Evolutionary conservation across 2,329 filamentous ascomycete species (phyloP).

Genomic region (Cryphonectria nitschkei): DNA sequence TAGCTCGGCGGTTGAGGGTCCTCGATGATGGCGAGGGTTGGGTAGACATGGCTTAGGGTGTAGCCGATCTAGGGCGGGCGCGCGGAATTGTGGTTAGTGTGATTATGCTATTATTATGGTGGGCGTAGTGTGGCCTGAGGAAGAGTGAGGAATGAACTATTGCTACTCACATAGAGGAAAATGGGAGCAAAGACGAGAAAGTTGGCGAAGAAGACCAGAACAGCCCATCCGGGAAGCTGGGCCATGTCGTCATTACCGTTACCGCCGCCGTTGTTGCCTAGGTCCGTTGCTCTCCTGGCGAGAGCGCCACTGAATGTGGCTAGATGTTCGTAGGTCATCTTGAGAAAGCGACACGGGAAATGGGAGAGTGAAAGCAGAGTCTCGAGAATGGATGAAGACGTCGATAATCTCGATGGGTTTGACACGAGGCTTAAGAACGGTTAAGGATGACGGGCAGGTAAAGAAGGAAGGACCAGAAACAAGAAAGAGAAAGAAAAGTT

Average conservation of each 20-base stretch:
- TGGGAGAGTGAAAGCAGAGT: background rate
- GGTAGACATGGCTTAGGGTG: constrained; percentile 54
- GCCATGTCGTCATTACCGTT: constrained; percentile 12
- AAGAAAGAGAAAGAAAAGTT: background rate
- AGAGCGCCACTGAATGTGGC: constrained; percentile 23
- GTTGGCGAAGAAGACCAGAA: constrained; percentile 44
- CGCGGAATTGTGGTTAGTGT: background rate
- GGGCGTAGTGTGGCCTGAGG: background rate
- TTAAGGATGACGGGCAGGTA: background rate
- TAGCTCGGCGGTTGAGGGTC: constrained; percentile 61
- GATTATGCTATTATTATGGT: background rate
- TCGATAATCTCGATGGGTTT: background rate
- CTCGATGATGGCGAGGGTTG: constrained; percentile 61
- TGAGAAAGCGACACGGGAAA: background rate
- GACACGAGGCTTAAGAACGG: background rate
- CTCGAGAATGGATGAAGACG: background rate
- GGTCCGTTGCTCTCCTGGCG: constrained; percentile 23
- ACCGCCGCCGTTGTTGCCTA: constrained; percentile 5
- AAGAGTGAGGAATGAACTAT: background rate
- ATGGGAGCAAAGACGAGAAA: constrained; percentile 51
- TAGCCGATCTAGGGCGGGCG: constrained; percentile 48
- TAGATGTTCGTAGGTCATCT: constrained; percentile 19
- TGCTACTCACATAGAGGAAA: constrained; percentile 45
- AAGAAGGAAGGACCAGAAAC: background rate
- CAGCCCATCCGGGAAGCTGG: constrained; percentile 46